Percentiles rank a stretch among this genome's conserved stretches.
Conservation (phyloP, 2,329 filamentous ascomycete genomes). For the Aspergillus novoparasiticus region DNA sequence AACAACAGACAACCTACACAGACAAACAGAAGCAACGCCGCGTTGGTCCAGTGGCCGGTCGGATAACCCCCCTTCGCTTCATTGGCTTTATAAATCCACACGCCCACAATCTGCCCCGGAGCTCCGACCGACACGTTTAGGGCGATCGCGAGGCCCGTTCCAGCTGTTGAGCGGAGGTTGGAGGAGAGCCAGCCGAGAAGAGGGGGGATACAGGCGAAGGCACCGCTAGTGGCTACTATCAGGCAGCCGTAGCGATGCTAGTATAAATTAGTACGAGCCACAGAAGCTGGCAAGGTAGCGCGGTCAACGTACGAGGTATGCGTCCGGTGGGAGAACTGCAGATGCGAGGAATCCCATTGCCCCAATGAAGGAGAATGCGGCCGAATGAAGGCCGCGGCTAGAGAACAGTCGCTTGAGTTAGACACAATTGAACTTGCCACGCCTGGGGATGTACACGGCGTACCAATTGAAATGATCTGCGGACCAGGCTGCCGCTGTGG, state of each 20-base stretch:
- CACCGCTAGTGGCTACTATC: slow-evolving; percentile 66
- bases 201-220: slow-evolving; percentile 70
- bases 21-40: slow-evolving; percentile 62
- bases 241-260: slow-evolving; percentile 68
- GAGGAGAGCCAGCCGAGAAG: slow-evolving; percentile 71
- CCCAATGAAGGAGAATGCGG: slow-evolving; percentile 53
- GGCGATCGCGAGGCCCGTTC: slow-evolving; percentile 69
- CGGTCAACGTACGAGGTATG: slow-evolving; percentile 50
- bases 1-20: slow-evolving; percentile 57
- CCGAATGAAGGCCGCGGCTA: slow-evolving; percentile 55
- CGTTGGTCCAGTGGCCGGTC: slow-evolving; percentile 71
- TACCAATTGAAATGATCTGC: slow-evolving; percentile 56
- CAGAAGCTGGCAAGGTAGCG: neutral
- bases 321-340: slow-evolving; percentile 62
- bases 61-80: slow-evolving; percentile 65
- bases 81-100: slow-evolving; percentile 71
- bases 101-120: slow-evolving; percentile 70
- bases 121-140: slow-evolving; percentile 70
- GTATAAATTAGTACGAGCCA: neutral
- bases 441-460: neutral
- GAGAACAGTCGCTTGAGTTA: slow-evolving; percentile 18
- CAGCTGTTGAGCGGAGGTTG: slow-evolving; percentile 67
- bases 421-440: neutral
- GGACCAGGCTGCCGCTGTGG: slow-evolving; percentile 58
- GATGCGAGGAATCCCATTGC: slow-evolving; percentile 64